Base-by-base conservation (phyloP, 495 filamentous ascomycete species). In the Aspergillus asperescens region DNA sequence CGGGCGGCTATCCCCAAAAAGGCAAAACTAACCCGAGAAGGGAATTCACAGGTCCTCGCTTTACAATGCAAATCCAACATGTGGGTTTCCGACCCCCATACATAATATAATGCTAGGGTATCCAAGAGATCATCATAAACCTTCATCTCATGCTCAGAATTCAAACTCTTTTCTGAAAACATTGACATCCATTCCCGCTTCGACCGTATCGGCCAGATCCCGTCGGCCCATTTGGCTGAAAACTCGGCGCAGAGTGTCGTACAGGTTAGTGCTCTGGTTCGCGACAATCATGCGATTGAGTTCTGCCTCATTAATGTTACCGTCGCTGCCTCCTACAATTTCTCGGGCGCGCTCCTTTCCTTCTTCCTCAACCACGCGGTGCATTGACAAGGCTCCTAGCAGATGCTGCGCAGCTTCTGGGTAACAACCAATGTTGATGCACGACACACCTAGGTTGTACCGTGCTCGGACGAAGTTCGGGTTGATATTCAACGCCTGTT, bases 371-470 rank as follows among this genome's bases (percentile, higher is more conserved):
- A 95, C 88, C 7, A 92, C 84, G 59, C 91, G 89, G 77, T 98
- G 93, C 93, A 98, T 97, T n/a, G 83, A 83, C 35, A 98, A 70
- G 1, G 92, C 90, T 2, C 90, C 89, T 0, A 98, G 80, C n/a
- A 98, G 79, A 68, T 98, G 93, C 57, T 90, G 87, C 4, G 94
- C 93, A 0, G 93, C 93, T 73, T 96, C 88, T 15, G 84, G 83
- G 62, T 86, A 90, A 69, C 91, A 96, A 18, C 90, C 91, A 54
- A 98, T 95, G 68, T 98, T 98, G 66, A 98, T 97, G 67, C 93
- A 98, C 13, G 81, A 86, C 5, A 98, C 93, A 32, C 93, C 93
- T 7, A 98, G 82, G 70, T 98, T 98, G 71, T 98, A 98, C 8
- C 93, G 83, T 5, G 93, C 93, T 29, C 93, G 86, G 19, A 97